Conservation (phyloP, 148 eudicot genomes). For the Dianthus caryophyllus region DNA sequence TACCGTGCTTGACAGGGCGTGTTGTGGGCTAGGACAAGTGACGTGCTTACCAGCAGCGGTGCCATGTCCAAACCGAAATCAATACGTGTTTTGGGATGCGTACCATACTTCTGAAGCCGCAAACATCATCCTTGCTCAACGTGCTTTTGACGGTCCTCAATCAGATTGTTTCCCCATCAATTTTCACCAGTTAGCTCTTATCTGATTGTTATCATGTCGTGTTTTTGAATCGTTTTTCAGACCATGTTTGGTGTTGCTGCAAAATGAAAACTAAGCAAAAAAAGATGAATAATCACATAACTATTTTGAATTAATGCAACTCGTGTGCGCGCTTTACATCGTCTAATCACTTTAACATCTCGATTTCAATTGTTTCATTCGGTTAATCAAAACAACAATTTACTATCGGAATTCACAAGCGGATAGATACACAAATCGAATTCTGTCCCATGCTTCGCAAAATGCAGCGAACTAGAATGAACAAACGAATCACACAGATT, state of each 20-base stretch:
- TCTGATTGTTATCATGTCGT: conserved; percentile 16
- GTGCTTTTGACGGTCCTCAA: conserved; percentile 63
- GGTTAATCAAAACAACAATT: too few species aligned
- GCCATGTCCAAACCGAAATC: conserved; percentile 61
- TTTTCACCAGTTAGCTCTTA: conserved; percentile 64
- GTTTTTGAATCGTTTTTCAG: not conserved
- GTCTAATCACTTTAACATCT: not conserved
- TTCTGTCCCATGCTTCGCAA: too few species aligned
- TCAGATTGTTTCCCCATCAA: conserved; percentile 69
- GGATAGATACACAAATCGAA: too few species aligned
- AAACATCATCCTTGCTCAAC: conserved; percentile 60
- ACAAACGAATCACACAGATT: too few species aligned
- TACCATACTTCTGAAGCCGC: conserved; percentile 78
- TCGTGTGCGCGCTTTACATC: not conserved
- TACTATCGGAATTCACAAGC: too few species aligned
- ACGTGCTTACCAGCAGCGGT: conserved; percentile 50
- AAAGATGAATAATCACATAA: not conserved
- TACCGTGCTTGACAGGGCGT: conserved; percentile 57
- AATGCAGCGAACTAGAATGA: too few species aligned
- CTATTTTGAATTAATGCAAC: not conserved
- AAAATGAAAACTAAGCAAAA: not conserved
- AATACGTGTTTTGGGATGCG: conserved; percentile 83
- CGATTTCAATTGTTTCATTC: too few species aligned
- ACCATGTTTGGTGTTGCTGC: conserved; percentile 5
- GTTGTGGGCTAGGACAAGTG: conserved; percentile 68